phyloP scores from a whole-genome alignment of 1,139 yeast genomes.

The Pichia sp. region DNA sequence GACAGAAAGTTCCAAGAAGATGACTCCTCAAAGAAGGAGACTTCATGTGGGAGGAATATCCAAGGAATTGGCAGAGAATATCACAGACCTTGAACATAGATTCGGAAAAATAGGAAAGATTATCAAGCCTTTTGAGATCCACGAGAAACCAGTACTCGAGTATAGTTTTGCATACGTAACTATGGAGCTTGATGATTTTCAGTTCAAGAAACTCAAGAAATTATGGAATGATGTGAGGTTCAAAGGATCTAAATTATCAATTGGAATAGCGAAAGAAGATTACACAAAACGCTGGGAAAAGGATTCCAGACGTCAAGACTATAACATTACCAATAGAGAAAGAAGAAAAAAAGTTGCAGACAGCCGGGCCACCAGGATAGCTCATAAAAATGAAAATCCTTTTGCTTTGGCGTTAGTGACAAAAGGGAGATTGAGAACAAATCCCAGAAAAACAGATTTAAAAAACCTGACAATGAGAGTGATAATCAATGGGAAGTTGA shows the following conservation, averaged over 20 bases:
- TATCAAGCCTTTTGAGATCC: conserved; percentile 41
- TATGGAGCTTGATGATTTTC: conserved; percentile 45
- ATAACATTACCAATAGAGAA: conserved; percentile 31
- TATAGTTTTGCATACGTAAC: conserved; percentile 66
- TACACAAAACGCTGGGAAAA: conserved; percentile 44
- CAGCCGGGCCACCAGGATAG: conserved; percentile 36
- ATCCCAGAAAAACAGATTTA: conserved; percentile 44
- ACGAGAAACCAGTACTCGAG: conserved; percentile 43
- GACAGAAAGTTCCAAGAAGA: no score
- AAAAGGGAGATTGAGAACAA: conserved; percentile 59
- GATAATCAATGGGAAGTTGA: conserved; percentile 56
- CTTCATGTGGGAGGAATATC: conserved; percentile 62
- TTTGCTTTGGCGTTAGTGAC: conserved; percentile 35
- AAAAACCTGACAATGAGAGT: conserved; percentile 64
- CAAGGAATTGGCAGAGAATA: conserved; percentile 43
- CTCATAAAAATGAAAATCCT: conserved; percentile 28
- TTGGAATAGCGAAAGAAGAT: conserved; percentile 48
- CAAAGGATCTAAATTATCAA: conserved; percentile 64
- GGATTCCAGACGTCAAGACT: conserved; percentile 40
- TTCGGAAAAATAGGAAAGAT: conserved; percentile 49
- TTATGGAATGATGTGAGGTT: conserved; percentile 67
- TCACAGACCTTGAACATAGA: conserved; percentile 43
- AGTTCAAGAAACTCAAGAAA: conserved; percentile 46
- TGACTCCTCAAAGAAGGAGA: not conserved
- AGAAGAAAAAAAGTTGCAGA: conserved; percentile 38